Conservation (phyloP, 2,329 filamentous ascomycete species). For the Metarhizium brunneum region DNA sequence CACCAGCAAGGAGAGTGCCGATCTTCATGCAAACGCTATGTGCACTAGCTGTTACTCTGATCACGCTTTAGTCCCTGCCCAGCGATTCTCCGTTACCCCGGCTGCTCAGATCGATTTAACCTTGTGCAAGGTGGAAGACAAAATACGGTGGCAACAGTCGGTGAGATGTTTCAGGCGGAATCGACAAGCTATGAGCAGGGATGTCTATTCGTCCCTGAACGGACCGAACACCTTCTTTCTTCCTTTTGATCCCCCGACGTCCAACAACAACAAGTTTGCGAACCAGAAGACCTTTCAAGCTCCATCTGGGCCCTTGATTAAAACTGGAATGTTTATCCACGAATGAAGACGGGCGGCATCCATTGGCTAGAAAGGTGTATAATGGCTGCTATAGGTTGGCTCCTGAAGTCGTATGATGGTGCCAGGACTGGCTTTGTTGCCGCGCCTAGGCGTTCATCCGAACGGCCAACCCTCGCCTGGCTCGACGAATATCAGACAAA, state of each 20-base stretch:
- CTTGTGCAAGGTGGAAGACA: not conserved
- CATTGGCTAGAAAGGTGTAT: too few species aligned
- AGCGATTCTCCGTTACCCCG: not conserved
- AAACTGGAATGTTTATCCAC: not conserved
- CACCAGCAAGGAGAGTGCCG: not conserved
- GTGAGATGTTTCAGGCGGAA: not conserved
- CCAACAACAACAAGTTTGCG: not conserved
- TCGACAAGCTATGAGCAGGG: not conserved
- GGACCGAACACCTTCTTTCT: not conserved
- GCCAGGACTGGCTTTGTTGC: not conserved
- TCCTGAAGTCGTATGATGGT: not conserved
- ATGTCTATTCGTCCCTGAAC: not conserved
- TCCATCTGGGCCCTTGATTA: not conserved
- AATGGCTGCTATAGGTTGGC: too few species aligned
- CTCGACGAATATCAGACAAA: not conserved
- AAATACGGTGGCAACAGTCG: not conserved
- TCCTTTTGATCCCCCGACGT: not conserved
- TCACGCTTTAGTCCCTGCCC: not conserved
- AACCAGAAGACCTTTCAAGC: not conserved
- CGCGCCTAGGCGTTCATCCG: not conserved
- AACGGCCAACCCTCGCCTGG: not conserved
- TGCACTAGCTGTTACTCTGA: not conserved
- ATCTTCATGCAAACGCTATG: not conserved
- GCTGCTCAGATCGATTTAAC: not conserved
- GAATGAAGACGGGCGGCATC: not conserved